phyloP scores from a whole-genome alignment of 768 basidiomycete species.

The Macrolepiota albuminosa region DNA sequence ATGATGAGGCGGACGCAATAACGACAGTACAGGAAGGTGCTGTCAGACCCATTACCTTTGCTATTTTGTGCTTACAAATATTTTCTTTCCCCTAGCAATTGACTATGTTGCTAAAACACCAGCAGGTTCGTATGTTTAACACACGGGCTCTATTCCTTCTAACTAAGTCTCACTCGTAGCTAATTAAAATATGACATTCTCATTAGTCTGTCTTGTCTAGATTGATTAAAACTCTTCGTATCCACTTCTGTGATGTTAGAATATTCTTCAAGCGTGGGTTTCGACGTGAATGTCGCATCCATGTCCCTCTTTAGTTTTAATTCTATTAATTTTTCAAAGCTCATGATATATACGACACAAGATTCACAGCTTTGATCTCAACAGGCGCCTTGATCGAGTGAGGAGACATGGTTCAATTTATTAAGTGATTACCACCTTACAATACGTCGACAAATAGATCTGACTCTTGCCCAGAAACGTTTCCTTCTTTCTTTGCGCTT shows the following conservation, averaged over 20 bases:
- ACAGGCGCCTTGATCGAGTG: not conserved
- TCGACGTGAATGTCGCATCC: not conserved
- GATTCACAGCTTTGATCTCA: too few species aligned
- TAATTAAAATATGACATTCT: not conserved
- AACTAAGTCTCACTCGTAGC: not conserved
- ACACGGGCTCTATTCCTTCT: not conserved
- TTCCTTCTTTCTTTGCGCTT: not conserved
- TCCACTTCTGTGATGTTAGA: not conserved
- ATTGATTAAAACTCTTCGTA: not conserved
- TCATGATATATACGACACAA: not conserved
- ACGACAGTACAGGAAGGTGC: slow-evolving; percentile 87
- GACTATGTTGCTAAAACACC: slow-evolving; percentile 94
- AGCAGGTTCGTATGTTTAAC: slow-evolving; percentile 49
- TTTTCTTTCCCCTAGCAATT: slow-evolving; percentile 55
- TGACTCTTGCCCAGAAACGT: not conserved
- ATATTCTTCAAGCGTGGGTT: not conserved
- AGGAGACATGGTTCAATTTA: not conserved
- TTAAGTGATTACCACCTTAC: not conserved
- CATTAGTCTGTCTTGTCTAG: not conserved
- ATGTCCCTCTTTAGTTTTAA: not conserved
- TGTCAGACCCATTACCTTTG: not conserved
- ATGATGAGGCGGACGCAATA: slow-evolving; percentile 93
- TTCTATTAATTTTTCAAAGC: not conserved
- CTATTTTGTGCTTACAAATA: slow-evolving; percentile 10
- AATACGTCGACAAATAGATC: not conserved